These are phyloP conservation scores for Russula virescens DNA, from an alignment of 768 basidiomycete genomes.

Conservation along the genomic window DNA sequence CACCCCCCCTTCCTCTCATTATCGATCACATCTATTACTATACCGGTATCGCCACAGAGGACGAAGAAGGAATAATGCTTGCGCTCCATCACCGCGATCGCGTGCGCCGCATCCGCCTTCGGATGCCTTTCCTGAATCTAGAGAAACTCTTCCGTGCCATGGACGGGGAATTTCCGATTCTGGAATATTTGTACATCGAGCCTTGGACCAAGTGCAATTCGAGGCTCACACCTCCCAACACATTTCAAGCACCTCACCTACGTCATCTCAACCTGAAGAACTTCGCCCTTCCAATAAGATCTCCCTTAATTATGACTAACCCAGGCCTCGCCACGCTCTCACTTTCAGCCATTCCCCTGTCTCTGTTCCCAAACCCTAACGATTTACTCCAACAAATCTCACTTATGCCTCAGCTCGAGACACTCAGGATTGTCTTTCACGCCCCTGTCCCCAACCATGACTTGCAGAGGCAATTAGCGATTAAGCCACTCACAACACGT, in stretches of 20 bases:
- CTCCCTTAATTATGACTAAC: not conserved
- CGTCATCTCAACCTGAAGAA: no score
- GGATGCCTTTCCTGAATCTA: not conserved
- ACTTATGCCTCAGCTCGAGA: conserved; percentile 1
- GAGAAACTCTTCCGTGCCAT: not conserved
- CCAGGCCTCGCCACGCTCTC: not conserved
- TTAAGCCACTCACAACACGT: not conserved
- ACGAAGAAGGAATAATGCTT: not conserved
- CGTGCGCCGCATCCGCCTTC: not conserved
- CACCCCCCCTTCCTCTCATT: not conserved
- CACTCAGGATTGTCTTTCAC: not conserved
- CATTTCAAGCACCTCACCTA: not conserved
- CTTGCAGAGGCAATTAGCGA: not conserved
- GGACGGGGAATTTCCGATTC: not conserved
- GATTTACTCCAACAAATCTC: not conserved
- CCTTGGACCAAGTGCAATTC: no score
- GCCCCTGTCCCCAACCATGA: not conserved
- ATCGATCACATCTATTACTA: not conserved
- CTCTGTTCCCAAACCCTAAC: not conserved
- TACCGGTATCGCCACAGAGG: not conserved
- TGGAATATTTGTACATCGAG: not conserved
- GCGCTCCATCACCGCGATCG: not conserved
- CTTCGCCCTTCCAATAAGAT: not conserved
- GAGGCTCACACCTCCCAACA: not conserved
- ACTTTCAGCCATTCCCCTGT: not conserved